Percentiles rank a stretch among this genome's conserved stretches.
Evolutionary conservation across 164 flowering plant genomes (phyloP).

Genomic region (Sedum album): DNA sequence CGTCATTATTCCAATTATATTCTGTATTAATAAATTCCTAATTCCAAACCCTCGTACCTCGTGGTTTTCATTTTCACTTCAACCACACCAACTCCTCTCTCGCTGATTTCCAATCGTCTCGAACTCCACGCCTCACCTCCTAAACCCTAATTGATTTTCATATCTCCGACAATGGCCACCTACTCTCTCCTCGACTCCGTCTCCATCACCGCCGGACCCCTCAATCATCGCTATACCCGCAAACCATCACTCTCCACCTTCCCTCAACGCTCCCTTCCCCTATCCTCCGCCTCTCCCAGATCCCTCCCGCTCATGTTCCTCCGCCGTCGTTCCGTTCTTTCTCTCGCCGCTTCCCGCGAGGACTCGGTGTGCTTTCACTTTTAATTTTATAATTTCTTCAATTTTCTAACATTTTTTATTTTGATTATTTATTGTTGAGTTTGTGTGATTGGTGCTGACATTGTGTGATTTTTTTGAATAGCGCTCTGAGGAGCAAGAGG

Average conservation of each 20-base stretch:
- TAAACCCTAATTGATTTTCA: not conserved
- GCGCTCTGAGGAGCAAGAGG: constrained; percentile 53
- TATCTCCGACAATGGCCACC: not conserved
- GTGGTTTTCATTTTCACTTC: constrained; percentile 10
- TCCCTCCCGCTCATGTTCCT: not conserved
- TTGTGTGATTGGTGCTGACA: not conserved
- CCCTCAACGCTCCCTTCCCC: not conserved
- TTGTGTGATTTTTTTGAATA: constrained; percentile 21
- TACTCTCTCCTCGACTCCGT: not conserved
- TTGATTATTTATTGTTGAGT: not conserved
- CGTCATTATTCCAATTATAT: too few relatives aligned
- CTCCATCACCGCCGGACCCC: not conserved
- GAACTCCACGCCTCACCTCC: not conserved
- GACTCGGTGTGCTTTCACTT: constrained; percentile 35
- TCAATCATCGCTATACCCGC: not conserved
- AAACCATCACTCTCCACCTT: not conserved
- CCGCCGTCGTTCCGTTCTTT: constrained; percentile 13
- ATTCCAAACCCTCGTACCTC: not conserved
- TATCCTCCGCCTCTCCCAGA: not conserved
- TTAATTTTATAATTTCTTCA: not conserved
- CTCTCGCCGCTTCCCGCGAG: constrained; percentile 49
- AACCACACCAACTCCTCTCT: not conserved
- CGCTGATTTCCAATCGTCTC: not conserved
- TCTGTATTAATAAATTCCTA: not conserved
- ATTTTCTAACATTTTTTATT: not conserved